Conservation (phyloP, 176 grass and related monocot species). For the Ananas comosus region DNA sequence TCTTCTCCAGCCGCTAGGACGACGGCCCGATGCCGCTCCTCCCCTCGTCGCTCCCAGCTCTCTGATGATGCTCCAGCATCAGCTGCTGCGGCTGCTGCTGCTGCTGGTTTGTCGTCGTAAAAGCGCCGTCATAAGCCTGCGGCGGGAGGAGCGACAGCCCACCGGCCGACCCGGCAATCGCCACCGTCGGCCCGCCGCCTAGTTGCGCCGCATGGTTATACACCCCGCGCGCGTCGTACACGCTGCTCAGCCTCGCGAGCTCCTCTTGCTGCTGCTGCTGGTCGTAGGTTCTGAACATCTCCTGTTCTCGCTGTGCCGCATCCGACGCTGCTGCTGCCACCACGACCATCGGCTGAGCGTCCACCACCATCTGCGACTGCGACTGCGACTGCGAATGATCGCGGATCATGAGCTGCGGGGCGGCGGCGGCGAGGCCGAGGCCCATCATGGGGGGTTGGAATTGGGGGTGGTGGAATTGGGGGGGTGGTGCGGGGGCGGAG, state of each 20-base stretch:
- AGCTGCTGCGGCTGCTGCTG: slow-evolving; percentile 5
- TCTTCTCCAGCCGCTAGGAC: slow-evolving; percentile 6
- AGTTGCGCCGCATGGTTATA: background rate
- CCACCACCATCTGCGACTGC: slow-evolving; percentile 34
- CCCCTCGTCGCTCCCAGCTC: slow-evolving; percentile 20
- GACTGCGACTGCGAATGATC: background rate
- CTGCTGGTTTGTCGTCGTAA: slow-evolving; percentile 4
- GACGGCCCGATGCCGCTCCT: slow-evolving; percentile 21
- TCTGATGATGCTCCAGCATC: slow-evolving; percentile 10
- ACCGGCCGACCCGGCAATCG: background rate
- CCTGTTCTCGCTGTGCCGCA: slow-evolving; percentile 26
- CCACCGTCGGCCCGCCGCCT: background rate
- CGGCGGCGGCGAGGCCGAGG: slow-evolving; percentile 25
- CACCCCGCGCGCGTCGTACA: background rate
- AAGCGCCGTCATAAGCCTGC: slow-evolving; percentile 19
- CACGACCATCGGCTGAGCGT: slow-evolving; percentile 34
- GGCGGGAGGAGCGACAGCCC: background rate
- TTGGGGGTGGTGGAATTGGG: slow-evolving; percentile 8
- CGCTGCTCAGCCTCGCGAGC: background rate
- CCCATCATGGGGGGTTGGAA: slow-evolving; percentile 5
- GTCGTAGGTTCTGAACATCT: slow-evolving; percentile 17
- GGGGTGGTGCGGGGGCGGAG: background rate
- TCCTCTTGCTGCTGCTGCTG: slow-evolving; percentile 9
- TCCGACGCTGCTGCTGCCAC: slow-evolving; percentile 21
- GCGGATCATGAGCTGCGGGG: background rate